These are phyloP conservation scores for Citropsis articulata DNA, from an alignment of 345 rosid genomes.

Conservation along the genomic window DNA sequence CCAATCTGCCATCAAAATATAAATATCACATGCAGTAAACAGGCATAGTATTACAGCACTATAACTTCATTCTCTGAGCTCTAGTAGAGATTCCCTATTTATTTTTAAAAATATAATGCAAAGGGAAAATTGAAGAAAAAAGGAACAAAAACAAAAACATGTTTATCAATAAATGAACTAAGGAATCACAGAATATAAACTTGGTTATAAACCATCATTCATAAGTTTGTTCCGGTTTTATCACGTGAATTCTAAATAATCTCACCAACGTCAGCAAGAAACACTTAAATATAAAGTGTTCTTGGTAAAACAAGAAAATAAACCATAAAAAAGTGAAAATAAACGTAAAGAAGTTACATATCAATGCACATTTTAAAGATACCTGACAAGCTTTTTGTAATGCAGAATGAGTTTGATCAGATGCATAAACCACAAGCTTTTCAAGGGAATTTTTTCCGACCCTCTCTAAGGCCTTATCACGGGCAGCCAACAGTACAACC, in stretches of 20 bases:
- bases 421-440: conserved; percentile 79
- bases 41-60: neutral
- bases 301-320: neutral
- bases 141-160: neutral
- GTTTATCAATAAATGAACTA: neutral
- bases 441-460: conserved; percentile 57
- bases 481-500: conserved; percentile 77
- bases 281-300: too few species aligned
- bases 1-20: conserved; percentile 53
- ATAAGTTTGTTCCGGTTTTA: neutral
- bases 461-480: conserved; percentile 51
- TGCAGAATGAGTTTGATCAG: conserved; percentile 90
- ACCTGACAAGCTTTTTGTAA: conserved; percentile 91
- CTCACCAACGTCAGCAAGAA: neutral
- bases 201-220: neutral
- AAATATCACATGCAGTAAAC: neutral
- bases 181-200: neutral
- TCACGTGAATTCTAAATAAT: neutral
- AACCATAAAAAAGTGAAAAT: too few species aligned
- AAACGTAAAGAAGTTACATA: neutral
- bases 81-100: neutral
- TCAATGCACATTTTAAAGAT: neutral
- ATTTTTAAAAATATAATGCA: neutral
- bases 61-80: neutral
- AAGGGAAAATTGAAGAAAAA: neutral